Base-by-base conservation (phyloP, 2,329 filamentous ascomycete species). In the Exophiala xenobiotica region DNA sequence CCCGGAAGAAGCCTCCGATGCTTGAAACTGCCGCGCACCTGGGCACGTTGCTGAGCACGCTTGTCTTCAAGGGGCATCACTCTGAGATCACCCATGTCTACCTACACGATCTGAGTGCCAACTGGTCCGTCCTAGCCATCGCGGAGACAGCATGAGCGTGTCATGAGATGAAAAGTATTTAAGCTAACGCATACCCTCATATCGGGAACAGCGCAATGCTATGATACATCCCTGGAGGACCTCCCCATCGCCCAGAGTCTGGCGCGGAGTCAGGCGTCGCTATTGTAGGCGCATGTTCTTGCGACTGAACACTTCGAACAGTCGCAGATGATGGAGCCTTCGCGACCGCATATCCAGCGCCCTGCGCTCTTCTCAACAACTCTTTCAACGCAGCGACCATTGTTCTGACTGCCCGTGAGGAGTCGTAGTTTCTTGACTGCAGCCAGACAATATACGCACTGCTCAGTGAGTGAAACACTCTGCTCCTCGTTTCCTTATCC, bases 361-460 rank as follows among this genome's bases (percentile, higher is more conserved):
- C 33, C 31, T 51, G 48, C 11, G 48, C 53, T 26, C 14, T 51
- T 16, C 33, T 24, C 18, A 55, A 41, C 19, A 55, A 45, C 12
- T 47, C 41, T 19, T 45, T 45, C 37, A 55, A 26, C 6, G 43
- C 49, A 1, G 44, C 39, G 7, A 49, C 48, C 4, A 55, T 18
- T 4, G 38, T 41, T 29, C 49, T 51, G 7, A 49, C 31, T 26
- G 42, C 53, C 8, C 40, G 53, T 8, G 53, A 51, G 8, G 48
- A 46, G 7, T 55, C 48, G 14, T 31, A 46, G 22, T 51, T 31
- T 3, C 52, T 53, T 16, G 44, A 51, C 29, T 55, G 49, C 35
- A 51, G 52, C 49, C 51, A 55, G 19, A 53, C 52, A 16, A 55
- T 44, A 9, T 51, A 51, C 9, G 53, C 44, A 31, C 48, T 49